A percentile compares a stretch with the other conserved stretches of the same genome.
Conservation (phyloP, 306 rosid genomes). For the Gleditsia sinensis region DNA sequence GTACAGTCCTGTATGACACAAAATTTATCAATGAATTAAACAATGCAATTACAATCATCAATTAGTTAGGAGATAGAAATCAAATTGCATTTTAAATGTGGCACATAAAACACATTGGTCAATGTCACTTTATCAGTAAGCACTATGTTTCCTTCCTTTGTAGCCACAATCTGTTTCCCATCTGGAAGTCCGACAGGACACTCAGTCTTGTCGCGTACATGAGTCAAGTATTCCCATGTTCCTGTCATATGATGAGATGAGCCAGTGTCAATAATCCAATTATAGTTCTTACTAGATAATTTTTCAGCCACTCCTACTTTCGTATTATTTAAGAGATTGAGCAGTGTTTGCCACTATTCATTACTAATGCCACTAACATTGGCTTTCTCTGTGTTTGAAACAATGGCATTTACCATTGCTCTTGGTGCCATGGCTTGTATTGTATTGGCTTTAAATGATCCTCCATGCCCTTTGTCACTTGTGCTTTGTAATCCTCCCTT, state of each 20-base stretch:
- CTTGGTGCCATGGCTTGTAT: too few species aligned
- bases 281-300: not conserved
- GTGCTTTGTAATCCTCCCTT: too few species aligned
- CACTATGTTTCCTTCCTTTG: not conserved
- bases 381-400: too few species aligned
- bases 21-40: too few species aligned
- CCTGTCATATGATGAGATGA: not conserved
- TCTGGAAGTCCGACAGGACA: not conserved
- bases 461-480: too few species aligned
- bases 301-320: not conserved
- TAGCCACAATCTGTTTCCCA: not conserved
- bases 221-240: not conserved
- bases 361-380: too few species aligned
- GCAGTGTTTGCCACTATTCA: not conserved
- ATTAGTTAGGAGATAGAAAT: not conserved
- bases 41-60: not conserved
- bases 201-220: not conserved
- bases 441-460: too few species aligned
- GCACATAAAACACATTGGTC: not conserved
- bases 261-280: not conserved
- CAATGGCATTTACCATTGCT: too few species aligned
- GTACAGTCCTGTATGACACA: not conserved
- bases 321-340: not conserved
- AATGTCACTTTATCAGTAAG: not conserved
- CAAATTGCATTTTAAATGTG: not conserved